A percentile compares a stretch with the other conserved stretches of the same genome.
Evolutionary conservation across 805 yeast genomes (phyloP).

Genomic region (Candida montana): DNA sequence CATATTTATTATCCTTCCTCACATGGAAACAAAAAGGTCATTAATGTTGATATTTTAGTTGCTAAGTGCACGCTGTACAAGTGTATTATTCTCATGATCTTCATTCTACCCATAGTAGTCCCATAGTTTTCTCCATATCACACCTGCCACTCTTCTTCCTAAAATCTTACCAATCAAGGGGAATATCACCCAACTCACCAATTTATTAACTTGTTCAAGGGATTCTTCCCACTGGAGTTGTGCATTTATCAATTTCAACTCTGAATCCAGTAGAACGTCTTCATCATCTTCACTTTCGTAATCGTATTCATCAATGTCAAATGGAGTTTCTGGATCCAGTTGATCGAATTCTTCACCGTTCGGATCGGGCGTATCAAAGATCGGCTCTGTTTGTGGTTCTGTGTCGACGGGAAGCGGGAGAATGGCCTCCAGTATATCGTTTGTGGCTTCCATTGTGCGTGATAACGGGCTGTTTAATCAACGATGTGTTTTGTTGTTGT

Average conservation of each 20-base stretch:
- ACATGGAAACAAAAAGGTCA: no score
- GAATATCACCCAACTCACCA: constrained; percentile 52
- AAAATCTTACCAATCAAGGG: constrained; percentile 64
- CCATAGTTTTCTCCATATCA: constrained; percentile 20
- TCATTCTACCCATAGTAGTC: constrained; percentile 17
- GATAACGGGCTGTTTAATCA: no score
- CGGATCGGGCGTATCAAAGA: constrained; percentile 6
- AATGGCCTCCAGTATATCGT: no score
- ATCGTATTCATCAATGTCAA: constrained; percentile 11
- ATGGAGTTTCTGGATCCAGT: constrained; percentile 8
- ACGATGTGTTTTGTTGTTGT: no score
- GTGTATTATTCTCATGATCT: no score
- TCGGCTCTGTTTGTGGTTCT: not conserved
- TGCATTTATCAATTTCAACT: constrained; percentile 36
- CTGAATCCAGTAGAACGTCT: constrained; percentile 16
- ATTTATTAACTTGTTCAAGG: constrained; percentile 50
- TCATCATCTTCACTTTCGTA: constrained; percentile 14
- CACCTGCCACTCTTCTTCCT: constrained; percentile 55
- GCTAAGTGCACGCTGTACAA: no score
- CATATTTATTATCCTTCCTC: no score
- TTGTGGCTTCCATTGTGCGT: no score
- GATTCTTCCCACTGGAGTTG: constrained; percentile 76
- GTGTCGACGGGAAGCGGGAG: no score
- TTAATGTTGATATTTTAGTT: no score
- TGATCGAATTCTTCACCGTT: constrained; percentile 8